Conservation (phyloP, 345 rosid genomes). For the Eutrema yunnanense region DNA sequence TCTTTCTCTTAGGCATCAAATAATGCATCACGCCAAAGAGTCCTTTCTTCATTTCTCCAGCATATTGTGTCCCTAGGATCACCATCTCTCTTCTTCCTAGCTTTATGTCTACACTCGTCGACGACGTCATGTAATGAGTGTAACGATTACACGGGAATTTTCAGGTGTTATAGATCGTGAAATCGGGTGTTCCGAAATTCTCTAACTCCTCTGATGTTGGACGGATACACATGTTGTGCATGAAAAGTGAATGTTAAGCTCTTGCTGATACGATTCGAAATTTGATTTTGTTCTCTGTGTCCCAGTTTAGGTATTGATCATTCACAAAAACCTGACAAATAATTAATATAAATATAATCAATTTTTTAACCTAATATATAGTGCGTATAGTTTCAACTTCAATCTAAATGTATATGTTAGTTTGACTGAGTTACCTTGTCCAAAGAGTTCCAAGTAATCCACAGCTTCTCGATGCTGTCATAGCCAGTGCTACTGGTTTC, state of each 20-base stretch:
- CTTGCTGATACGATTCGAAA: conserved; percentile 95
- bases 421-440: conserved; percentile 36
- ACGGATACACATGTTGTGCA: conserved; percentile 99
- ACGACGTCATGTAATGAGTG: conserved; percentile 98
- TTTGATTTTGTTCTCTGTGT: conserved; percentile 69
- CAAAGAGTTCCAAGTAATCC: too few species aligned
- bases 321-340: conserved; percentile 76
- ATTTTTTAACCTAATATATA: background rate
- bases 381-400: too few species aligned
- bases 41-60: too few species aligned
- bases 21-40: too few species aligned
- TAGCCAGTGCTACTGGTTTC: too few species aligned
- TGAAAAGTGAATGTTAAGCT: conserved; percentile 95
- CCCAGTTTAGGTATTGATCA: conserved; percentile 88
- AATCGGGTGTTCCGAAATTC: conserved; percentile 94
- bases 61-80: too few species aligned
- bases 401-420: background rate
- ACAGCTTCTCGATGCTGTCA: too few species aligned
- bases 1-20: too few species aligned
- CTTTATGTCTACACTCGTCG: conserved; percentile 93
- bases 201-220: conserved; percentile 94
- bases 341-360: background rate
- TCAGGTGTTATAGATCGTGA: conserved; percentile 97
- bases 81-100: conserved; percentile 51
- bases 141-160: conserved; percentile 97